Base-by-base conservation (phyloP, 805 yeast genomes). In the Ogataea ganodermae region DNA sequence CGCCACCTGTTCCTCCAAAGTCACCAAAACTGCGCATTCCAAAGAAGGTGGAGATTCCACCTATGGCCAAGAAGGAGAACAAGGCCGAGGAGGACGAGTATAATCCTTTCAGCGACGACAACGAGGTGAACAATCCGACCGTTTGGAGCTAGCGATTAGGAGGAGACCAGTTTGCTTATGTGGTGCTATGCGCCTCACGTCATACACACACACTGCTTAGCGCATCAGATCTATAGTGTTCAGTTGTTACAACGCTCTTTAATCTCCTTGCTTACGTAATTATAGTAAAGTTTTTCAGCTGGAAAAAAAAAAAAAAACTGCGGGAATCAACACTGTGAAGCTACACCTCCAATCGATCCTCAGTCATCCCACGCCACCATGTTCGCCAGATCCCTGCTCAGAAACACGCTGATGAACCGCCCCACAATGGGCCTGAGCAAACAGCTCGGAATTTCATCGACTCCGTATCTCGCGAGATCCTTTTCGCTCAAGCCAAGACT, bases 91-190 rank as follows among this genome's bases (percentile, higher is more conserved):
- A 37, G 22, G 31, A 49, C 6, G 58, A 54, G 9, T 61, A 56
- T 17, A 57, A 60, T 26, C 71, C 71, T 2, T 68, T 68, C 46
- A 57, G 67, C 16, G 72, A 68, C 46, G 59, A 53, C 27, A 60
- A 67, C 43, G 62, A 59, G 46, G 63, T 61, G 16, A 59, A 56
- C 2, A 53, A 55, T 8, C 62, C 62, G 1, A 48, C 60, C 7
- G 50, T 45, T 6, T 67, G 71, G 71, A 54, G 30, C 24, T 36
- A 30, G 17, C 24, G 24, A 22, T 6, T 6, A 22, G 24, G 24
- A 8, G 6, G 24, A 22, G 8, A n/a, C n/a, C n/a, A n/a, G n/a
- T n/a, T n/a, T n/a, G n/a, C n/a, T n/a, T n/a, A n/a, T n/a, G n/a
- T n/a, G n/a, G n/a, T n/a, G n/a, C n/a, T n/a, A n/a, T n/a, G n/a